Percentiles rank a stretch among this genome's conserved stretches.
phyloP scores from a whole-genome alignment of 1,284 basidiomycete genomes.

The Porogramme epimiltina region DNA sequence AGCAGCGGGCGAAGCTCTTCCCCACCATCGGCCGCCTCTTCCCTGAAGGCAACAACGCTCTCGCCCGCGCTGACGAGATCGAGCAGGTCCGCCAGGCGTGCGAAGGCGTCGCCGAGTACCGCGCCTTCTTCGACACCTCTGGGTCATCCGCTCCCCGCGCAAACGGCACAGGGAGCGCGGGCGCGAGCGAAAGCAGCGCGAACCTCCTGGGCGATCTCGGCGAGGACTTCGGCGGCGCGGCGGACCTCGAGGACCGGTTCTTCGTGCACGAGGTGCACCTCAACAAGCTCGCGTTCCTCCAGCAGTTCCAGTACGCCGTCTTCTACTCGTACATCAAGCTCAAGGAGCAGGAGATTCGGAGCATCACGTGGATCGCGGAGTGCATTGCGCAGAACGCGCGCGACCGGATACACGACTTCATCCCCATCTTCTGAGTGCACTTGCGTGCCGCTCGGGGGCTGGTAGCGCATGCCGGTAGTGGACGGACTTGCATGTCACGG shows the following conservation, averaged over 20 bases:
- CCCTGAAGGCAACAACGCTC: constrained; percentile 93
- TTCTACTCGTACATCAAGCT: constrained; percentile 96
- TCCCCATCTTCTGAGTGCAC: constrained; percentile 71
- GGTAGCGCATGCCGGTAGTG: not conserved
- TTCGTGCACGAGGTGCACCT: constrained; percentile 93
- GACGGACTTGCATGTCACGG: constrained; percentile 17
- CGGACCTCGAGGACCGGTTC: constrained; percentile 91
- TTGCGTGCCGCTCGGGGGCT: not conserved
- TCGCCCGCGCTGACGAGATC: constrained; percentile 94
- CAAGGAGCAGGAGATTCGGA: constrained; percentile 99
- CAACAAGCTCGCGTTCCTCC: constrained; percentile 92
- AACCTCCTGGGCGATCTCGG: constrained; percentile 30
- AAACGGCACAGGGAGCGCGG: constrained; percentile 26
- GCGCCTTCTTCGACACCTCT: constrained; percentile 82
- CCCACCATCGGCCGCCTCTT: constrained; percentile 92
- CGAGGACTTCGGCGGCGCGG: constrained; percentile 48
- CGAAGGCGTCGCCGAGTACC: constrained; percentile 90
- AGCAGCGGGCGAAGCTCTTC: constrained; percentile 95
- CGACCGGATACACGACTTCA: constrained; percentile 92
- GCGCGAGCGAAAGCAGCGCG: constrained; percentile 38
- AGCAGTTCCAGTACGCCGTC: constrained; percentile 92
- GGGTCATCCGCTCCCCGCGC: constrained; percentile 32
- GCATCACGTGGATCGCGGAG: constrained; percentile 97
- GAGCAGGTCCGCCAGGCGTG: constrained; percentile 91
- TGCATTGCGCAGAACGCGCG: constrained; percentile 94